Evolutionary conservation across 2,329 filamentous ascomycete species (phyloP), one percentile per base, ranked within the genome.

Genomic region (Fusarium virguliforme): DNA sequence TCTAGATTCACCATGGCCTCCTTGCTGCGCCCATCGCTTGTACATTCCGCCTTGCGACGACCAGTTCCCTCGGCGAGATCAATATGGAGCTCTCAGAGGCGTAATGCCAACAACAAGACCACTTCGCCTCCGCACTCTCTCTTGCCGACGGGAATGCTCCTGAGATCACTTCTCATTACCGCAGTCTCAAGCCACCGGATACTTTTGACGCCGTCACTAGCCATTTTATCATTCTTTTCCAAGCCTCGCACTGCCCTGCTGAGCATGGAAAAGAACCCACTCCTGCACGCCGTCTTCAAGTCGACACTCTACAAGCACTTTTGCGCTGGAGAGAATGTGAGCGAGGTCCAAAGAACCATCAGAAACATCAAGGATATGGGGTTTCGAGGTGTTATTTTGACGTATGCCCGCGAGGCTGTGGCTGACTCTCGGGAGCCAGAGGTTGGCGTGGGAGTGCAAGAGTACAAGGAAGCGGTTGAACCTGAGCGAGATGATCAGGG

Each of bases 341-440:
- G 5, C 18, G 50, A 53, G 24, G 50, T 53, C 4, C 32, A 26
- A 18, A 53, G 4, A 12, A 53, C 50, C 1, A 37, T 37, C 8
- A 37, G n/a, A 10, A 37, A 37, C 2, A 53, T 53, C 13, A 53
- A 53, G 32, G 18, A 53, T n/a, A 53, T 53, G 32, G 32, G 50
- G 0, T 53, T 53, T 34, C 50, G 50, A 35, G 50, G 50, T 6
- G 50, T 53, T 1, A 53, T 53, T 6, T 7, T 53, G 1, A 53
- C 50, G 0, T 53, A 53, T n/a, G 50, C 50, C 7, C 30, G 50
- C 4, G 50, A 53, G 22, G 50, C 37, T 34, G 50, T 53, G 18
- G 50, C 35, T 26, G 50, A 53, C 8, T 53, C 50, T 53, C 32
- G 6, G 8, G 32, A 53, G 50, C 50, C 35, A 34, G 50, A 53